These are phyloP conservation scores for Penicillium sp. DNA, from an alignment of 2,329 filamentous ascomycete species.

Conservation along the genomic window DNA sequence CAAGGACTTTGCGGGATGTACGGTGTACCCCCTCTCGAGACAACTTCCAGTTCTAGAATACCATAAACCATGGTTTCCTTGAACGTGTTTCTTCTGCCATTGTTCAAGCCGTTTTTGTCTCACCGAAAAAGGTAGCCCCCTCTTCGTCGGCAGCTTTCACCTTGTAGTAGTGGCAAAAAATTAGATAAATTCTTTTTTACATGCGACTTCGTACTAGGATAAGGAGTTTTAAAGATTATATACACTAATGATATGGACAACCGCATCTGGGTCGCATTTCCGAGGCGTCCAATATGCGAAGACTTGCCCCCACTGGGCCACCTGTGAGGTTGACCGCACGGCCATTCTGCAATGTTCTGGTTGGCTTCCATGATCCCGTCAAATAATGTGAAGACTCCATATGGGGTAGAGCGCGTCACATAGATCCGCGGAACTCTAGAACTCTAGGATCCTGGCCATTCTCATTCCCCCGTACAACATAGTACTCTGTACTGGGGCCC, in stretches of 20 bases:
- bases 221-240: not conserved
- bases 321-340: conserved; percentile 9
- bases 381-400: conserved; percentile 4
- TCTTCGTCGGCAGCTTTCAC: not conserved
- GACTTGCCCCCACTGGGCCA: not conserved
- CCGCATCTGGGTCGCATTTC: conserved; percentile 2
- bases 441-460: not conserved
- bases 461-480: not conserved
- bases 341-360: conserved; percentile 3
- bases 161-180: not conserved
- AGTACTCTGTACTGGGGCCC: too few relatives aligned
- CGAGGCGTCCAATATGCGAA: conserved; percentile 19
- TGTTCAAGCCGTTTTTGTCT: not conserved
- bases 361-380: conserved; percentile 6
- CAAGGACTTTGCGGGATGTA: conserved; percentile 1
- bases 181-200: too few relatives aligned
- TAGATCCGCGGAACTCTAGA: conserved; percentile 4
- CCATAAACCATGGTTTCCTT: conserved; percentile 13
- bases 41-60: not conserved
- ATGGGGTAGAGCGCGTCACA: conserved; percentile 8
- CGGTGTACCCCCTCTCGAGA: conserved; percentile 1
- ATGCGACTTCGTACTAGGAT: not conserved
- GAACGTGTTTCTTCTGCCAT: not conserved
- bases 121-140: not conserved
- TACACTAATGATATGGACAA: not conserved